A percentile compares a stretch with the other conserved stretches of the same genome.
These are phyloP conservation scores for Roridomyces roridus DNA, from an alignment of 768 basidiomycete genomes.

Conservation along the genomic window DNA sequence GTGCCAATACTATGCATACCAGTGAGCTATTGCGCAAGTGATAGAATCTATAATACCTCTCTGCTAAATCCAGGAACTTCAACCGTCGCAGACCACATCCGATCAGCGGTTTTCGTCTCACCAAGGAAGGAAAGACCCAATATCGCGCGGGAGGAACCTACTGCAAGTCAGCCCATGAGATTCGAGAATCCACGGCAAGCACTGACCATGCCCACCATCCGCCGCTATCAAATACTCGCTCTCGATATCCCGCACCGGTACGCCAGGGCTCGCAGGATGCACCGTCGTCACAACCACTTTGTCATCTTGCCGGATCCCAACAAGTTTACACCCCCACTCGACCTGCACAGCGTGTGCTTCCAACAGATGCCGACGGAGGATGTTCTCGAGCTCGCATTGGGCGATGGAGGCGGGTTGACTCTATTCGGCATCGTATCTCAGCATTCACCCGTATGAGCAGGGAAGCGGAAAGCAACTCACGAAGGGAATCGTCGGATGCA, in stretches of 20 bases:
- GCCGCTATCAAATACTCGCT: conserved; percentile 8
- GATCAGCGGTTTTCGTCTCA: conserved; percentile 31
- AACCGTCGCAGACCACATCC: conserved; percentile 12
- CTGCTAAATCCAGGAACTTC: conserved; percentile 11
- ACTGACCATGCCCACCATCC: conserved; percentile 10
- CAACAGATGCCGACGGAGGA: conserved; percentile 17
- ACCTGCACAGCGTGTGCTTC: conserved; percentile 10
- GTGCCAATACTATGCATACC: conserved; percentile 8
- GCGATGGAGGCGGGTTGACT: background rate
- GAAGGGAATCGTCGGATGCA: conserved; percentile 7
- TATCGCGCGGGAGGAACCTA: conserved; percentile 4
- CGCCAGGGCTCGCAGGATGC: background rate
- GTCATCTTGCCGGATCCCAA: conserved; percentile 30
- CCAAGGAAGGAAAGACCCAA: conserved; percentile 44
- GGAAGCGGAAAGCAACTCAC: background rate
- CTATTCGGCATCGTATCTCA: too few relatives aligned
- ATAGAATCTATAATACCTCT: background rate
- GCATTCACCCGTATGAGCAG: too few relatives aligned
- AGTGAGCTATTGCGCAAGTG: too few relatives aligned
- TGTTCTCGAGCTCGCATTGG: conserved; percentile 22
- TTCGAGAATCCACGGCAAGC: background rate
- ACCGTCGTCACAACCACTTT: conserved; percentile 27
- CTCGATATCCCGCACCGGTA: background rate
- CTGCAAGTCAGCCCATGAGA: background rate
- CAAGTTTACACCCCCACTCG: conserved; percentile 35